phyloP scores from a whole-genome alignment of 129 eudicot genomes.

The Mikania micrantha region DNA sequence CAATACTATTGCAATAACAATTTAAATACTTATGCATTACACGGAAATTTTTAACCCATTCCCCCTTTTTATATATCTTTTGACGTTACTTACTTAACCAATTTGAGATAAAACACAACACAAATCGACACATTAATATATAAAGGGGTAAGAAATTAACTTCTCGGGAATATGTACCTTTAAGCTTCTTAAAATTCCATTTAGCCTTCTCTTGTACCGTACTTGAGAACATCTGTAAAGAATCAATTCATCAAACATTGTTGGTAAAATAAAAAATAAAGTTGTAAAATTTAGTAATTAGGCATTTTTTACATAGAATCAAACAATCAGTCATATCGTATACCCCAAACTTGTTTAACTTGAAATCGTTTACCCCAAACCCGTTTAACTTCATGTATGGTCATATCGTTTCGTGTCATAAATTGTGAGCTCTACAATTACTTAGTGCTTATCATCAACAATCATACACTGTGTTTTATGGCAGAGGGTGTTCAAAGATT shows the following conservation, averaged over 20 bases:
- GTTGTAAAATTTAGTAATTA: not conserved
- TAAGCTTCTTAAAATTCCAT: conserved; percentile 55
- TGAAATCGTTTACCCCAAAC: not conserved
- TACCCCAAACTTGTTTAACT: not conserved
- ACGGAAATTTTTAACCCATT: not conserved
- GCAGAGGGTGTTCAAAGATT: not conserved
- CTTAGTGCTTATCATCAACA: too few relatives aligned
- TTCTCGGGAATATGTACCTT: conserved; percentile 21
- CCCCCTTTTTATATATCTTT: not conserved
- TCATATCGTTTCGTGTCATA: not conserved
- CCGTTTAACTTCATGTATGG: not conserved
- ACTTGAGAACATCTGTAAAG: conserved; percentile 36
- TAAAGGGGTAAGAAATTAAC: not conserved
- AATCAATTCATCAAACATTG: not conserved
- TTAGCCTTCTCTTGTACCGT: conserved; percentile 53
- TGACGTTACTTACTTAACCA: not conserved
- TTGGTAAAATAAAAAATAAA: not conserved
- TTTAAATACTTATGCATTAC: not conserved
- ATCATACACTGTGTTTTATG: too few relatives aligned
- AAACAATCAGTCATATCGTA: not conserved
- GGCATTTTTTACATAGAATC: not conserved
- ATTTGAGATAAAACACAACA: not conserved
- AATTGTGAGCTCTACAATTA: not conserved
- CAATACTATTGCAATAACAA: not conserved
- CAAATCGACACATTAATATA: not conserved